phyloP scores from a whole-genome alignment of 108 stramenopile genomes.

The Conticribra guillardii region DNA sequence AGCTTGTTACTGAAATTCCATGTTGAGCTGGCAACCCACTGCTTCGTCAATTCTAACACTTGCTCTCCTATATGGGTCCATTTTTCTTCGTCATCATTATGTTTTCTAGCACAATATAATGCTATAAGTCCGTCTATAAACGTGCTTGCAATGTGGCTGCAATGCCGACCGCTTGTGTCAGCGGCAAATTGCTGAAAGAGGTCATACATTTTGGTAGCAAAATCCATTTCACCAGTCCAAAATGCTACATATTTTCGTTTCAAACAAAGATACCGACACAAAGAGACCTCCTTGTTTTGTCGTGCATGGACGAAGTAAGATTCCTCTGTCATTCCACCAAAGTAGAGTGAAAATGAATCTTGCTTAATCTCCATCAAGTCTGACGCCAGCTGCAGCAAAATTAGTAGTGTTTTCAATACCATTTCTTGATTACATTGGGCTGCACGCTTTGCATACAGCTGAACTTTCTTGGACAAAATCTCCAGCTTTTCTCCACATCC shows the following conservation, averaged over 20 bases:
- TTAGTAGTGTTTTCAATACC: not conserved
- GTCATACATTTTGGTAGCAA: conserved; percentile 30
- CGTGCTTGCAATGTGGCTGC: conserved; percentile 6
- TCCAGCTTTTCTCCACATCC: conserved; percentile 27
- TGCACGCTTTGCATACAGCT: conserved; percentile 20
- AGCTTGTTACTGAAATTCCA: conserved; percentile 59
- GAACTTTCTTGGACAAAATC: not conserved
- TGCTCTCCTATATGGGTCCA: conserved; percentile 27
- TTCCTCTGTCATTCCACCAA: conserved; percentile 17
- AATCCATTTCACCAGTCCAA: conserved; percentile 25
- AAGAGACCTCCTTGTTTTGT: conserved; percentile 1
- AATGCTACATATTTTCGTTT: conserved; percentile 32
- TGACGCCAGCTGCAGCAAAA: conserved; percentile 8
- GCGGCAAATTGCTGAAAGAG: conserved; percentile 9
- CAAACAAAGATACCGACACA: conserved; percentile 19
- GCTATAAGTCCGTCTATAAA: conserved; percentile 57
- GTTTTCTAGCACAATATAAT: conserved; percentile 41
- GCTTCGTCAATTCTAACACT: conserved; percentile 20
- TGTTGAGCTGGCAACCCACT: conserved; percentile 46
- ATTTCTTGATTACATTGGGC: conserved; percentile 16
- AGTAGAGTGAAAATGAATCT: conserved; percentile 14
- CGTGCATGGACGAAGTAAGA: conserved; percentile 8
- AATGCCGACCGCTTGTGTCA: conserved; percentile 19
- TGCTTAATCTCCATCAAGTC: conserved; percentile 21
- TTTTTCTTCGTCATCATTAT: conserved; percentile 24